Evolutionary conservation across 352 stramenopile genomes (phyloP).

Genomic region (Globisporangium camurandrum): DNA sequence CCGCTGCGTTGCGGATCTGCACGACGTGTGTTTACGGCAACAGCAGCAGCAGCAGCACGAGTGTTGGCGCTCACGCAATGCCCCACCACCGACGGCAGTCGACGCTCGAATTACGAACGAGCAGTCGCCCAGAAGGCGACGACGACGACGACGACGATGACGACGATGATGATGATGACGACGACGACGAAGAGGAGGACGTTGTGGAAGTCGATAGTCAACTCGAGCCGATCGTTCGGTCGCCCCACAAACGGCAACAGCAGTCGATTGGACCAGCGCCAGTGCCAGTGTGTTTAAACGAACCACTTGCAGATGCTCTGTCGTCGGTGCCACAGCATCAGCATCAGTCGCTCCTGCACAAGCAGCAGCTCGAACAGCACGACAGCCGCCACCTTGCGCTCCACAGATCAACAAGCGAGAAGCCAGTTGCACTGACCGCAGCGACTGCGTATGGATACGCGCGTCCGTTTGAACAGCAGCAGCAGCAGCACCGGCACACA

Average conservation of each 20-base stretch:
- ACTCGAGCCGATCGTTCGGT: constrained; percentile 2
- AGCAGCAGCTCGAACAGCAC: constrained; percentile 29
- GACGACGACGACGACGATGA: too few species aligned
- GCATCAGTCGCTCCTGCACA: constrained; percentile 7
- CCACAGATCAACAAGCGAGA: too few species aligned
- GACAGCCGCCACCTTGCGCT: constrained; percentile 5
- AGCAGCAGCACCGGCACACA: not conserved
- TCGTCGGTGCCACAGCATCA: too few species aligned
- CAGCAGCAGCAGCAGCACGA: constrained; percentile 18
- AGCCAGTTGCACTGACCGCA: too few species aligned
- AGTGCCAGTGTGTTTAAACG: too few species aligned
- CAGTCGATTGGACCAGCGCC: too few species aligned
- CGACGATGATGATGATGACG: too few species aligned
- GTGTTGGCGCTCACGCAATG: not conserved
- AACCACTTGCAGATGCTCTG: too few species aligned
- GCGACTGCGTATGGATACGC: too few species aligned
- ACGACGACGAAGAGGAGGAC: constrained; percentile 10
- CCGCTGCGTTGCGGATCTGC: constrained; percentile 54
- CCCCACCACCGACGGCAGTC: not conserved
- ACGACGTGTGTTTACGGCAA: constrained; percentile 32
- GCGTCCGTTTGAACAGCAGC: not conserved
- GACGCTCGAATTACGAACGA: too few species aligned
- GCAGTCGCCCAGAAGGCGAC: too few species aligned
- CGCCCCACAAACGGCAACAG: too few species aligned
- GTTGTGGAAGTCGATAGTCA: constrained; percentile 4